Conservation (phyloP, 306 rosid species). For the Corylus avellana region DNA sequence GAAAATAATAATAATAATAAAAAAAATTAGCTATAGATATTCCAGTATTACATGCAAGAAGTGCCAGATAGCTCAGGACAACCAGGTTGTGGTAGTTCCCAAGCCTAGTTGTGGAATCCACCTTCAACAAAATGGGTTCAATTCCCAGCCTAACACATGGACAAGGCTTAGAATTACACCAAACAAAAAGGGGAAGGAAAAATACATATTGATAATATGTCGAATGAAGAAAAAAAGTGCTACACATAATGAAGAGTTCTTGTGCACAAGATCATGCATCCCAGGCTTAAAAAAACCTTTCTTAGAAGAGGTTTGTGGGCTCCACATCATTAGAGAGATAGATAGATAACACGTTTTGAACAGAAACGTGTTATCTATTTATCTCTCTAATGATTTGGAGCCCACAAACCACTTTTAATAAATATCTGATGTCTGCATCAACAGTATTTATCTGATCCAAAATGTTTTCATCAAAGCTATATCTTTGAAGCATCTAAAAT, state of each 20-base stretch:
- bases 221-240: background rate
- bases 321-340: background rate
- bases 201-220: background rate
- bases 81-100: background rate
- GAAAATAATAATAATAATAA: too few species aligned
- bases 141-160: background rate
- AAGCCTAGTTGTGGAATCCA: background rate
- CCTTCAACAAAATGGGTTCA: background rate
- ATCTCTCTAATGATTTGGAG: too few species aligned
- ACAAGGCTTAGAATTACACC: background rate
- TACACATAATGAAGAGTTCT: background rate
- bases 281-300: constrained; percentile 17
- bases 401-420: background rate
- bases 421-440: too few species aligned
- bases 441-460: background rate
- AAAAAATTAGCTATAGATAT: too few species aligned
- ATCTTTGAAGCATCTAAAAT: background rate
- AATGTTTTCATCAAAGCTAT: background rate
- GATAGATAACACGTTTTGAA: too few species aligned
- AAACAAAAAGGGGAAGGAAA: background rate
- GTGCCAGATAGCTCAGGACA: background rate
- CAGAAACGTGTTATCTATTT: too few species aligned
- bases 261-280: constrained; percentile 6
- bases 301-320: background rate
- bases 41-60: background rate